A percentile compares a stretch with the other conserved stretches of the same genome.
Conservation (phyloP, 768 basidiomycete genomes). For the Galerina sulciceps region DNA sequence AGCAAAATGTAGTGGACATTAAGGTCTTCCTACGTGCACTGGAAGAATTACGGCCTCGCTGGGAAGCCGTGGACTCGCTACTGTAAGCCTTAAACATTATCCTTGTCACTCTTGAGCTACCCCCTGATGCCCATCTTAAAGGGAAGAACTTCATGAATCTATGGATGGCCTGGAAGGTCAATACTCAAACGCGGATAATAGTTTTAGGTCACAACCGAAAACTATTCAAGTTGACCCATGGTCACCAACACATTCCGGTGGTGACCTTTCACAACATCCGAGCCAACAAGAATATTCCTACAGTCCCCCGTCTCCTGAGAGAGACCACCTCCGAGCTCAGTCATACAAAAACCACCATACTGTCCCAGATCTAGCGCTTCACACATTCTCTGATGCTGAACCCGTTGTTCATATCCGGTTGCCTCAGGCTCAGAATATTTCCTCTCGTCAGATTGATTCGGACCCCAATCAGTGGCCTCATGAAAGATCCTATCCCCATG, state of each 20-base stretch:
- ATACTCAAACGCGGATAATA: not conserved
- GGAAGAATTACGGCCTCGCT: constrained; percentile 35
- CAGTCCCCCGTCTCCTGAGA: not conserved
- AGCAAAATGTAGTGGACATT: constrained; percentile 40
- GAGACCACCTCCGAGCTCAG: not conserved
- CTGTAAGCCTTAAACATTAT: constrained; percentile 10
- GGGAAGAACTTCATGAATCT: not conserved
- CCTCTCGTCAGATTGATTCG: not conserved
- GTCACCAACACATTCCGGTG: not conserved
- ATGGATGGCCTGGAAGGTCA: not conserved
- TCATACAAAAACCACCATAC: not conserved
- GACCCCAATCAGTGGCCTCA: not conserved
- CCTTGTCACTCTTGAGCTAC: not conserved
- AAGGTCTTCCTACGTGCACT: constrained; percentile 48
- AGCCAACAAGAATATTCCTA: not conserved
- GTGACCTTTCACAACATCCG: not conserved
- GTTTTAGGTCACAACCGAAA: no score
- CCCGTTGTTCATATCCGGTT: not conserved
- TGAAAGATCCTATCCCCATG: not conserved
- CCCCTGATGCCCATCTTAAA: not conserved
- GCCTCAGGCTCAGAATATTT: not conserved
- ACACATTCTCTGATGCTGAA: not conserved
- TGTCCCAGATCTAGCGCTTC: not conserved
- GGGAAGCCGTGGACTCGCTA: constrained; percentile 27
- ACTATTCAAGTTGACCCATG: no score